Conservation (phyloP, 805 yeast genomes). For the Suhomyces emberorum region DNA sequence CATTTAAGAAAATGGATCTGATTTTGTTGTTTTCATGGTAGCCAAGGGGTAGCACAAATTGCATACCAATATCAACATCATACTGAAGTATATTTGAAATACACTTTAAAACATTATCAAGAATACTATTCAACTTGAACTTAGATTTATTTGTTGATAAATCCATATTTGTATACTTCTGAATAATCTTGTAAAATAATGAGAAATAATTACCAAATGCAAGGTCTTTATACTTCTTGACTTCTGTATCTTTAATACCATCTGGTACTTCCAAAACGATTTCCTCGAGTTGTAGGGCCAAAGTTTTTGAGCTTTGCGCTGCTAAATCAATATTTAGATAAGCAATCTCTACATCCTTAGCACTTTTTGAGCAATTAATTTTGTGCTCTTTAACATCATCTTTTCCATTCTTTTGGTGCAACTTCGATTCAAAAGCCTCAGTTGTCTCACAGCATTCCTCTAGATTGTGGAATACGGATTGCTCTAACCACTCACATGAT, state of each 20-base stretch:
- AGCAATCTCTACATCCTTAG: conserved; percentile 32
- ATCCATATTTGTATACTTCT: conserved; percentile 36
- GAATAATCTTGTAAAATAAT: conserved; percentile 51
- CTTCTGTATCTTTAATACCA: conserved; percentile 50
- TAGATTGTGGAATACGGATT: conserved; percentile 41
- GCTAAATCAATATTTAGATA: conserved; percentile 58
- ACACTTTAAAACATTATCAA: conserved; percentile 62
- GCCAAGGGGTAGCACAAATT: conserved; percentile 74
- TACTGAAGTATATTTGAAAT: conserved; percentile 67
- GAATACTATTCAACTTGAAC: conserved; percentile 55
- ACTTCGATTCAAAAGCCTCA: background rate
- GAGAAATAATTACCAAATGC: conserved; percentile 70
- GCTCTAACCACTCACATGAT: conserved; percentile 53
- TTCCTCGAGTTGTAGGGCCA: conserved; percentile 53
- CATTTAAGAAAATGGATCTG: conserved; percentile 70
- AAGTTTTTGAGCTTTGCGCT: conserved; percentile 57
- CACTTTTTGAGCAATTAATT: background rate
- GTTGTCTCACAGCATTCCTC: conserved; percentile 7
- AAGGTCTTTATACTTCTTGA: conserved; percentile 53
- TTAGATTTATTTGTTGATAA: conserved; percentile 24
- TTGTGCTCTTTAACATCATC: background rate
- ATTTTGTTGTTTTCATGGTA: conserved; percentile 65
- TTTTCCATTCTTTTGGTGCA: background rate
- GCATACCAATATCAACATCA: conserved; percentile 74
- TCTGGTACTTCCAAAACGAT: conserved; percentile 59